Evolutionary conservation across 2,329 filamentous ascomycete genomes (phyloP).

Genomic region (Talaromyces sp.): DNA sequence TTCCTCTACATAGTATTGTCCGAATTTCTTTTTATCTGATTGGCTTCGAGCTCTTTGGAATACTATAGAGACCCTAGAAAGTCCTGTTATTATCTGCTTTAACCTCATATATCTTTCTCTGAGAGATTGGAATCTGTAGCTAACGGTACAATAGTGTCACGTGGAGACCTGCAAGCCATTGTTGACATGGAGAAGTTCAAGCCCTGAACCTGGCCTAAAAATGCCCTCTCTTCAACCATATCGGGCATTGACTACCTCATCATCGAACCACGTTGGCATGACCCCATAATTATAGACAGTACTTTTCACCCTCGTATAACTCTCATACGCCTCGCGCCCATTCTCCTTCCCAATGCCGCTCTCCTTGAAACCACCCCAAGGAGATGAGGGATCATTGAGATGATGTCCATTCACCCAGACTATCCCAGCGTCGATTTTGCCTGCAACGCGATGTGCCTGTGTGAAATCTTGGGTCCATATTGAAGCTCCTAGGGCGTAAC

Average conservation of each 20-base stretch:
- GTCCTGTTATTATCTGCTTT: no score
- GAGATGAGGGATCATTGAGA: conserved; percentile 67
- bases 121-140: no score
- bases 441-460: conserved; percentile 47
- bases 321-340: conserved; percentile 60
- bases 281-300: conserved; percentile 60
- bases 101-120: no score
- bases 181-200: background rate
- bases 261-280: conserved; percentile 65
- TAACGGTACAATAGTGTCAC: no score
- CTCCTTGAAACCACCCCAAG: conserved; percentile 64
- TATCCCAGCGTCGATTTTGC: conserved; percentile 48
- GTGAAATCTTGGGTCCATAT: conserved; percentile 51
- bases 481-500: conserved; percentile 50
- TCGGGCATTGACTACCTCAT: conserved; percentile 53
- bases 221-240: no score
- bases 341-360: conserved; percentile 72
- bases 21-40: no score
- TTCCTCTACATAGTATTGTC: no score
- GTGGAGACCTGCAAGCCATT: no score
- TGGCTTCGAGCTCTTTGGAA: no score
- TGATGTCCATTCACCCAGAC: conserved; percentile 57
- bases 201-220: no score
- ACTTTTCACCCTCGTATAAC: conserved; percentile 50
- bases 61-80: no score